Evolutionary conservation across 2,329 filamentous ascomycete species (phyloP).

Genomic region (Colletotrichum lentis): DNA sequence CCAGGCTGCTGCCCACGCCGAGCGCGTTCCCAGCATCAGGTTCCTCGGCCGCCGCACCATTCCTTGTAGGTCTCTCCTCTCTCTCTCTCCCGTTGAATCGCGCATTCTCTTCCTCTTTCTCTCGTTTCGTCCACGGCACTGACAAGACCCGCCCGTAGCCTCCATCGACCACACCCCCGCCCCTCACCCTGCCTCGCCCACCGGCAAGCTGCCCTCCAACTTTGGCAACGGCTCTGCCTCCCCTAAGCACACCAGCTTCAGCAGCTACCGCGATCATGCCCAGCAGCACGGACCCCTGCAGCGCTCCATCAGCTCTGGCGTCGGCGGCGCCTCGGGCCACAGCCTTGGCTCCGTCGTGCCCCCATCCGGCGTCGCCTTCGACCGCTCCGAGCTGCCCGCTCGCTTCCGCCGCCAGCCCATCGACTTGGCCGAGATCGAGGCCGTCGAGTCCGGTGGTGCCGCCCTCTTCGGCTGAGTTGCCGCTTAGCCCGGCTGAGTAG

Average conservation of each 20-base stretch:
- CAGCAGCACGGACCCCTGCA: conserved; percentile 80
- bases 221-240: conserved; percentile 51
- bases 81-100: neutral
- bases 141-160: conserved; percentile 56
- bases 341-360: conserved; percentile 77
- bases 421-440: conserved; percentile 88
- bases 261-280: conserved; percentile 78
- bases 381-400: conserved; percentile 84
- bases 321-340: conserved; percentile 71
- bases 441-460: conserved; percentile 91
- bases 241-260: conserved; percentile 69
- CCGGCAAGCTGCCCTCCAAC: conserved; percentile 66
- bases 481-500: neutral
- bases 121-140: conserved; percentile 30
- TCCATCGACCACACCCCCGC: conserved; percentile 76
- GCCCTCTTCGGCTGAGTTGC: conserved; percentile 57
- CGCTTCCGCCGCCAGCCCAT: conserved; percentile 82
- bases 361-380: conserved; percentile 80
- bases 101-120: neutral
- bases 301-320: conserved; percentile 60
- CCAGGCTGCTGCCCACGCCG: conserved; percentile 66
- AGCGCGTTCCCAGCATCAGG: conserved; percentile 68
- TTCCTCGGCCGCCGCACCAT: conserved; percentile 69
- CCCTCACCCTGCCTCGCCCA: conserved; percentile 76
- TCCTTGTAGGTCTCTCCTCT: conserved; percentile 57